A percentile compares a stretch with the other conserved stretches of the same genome.
phyloP scores from a whole-genome alignment of 768 basidiomycete species.

The Tulasnella sp. region DNA sequence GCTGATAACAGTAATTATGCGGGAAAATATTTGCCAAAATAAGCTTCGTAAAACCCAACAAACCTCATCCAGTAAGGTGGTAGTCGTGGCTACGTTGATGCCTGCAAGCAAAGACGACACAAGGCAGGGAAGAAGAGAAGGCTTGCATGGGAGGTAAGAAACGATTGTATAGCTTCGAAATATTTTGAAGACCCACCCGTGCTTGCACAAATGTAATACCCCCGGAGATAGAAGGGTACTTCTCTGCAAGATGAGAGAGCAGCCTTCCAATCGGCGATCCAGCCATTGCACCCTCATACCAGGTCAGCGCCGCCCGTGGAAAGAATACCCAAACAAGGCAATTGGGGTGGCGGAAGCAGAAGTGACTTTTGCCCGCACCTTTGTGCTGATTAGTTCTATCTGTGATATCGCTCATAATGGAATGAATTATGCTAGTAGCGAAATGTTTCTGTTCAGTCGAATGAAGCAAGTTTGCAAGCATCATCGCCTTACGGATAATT shows the following conservation, averaged over 20 bases:
- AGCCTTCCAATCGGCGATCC: constrained; percentile 47
- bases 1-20: no score
- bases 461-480: not conserved
- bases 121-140: not conserved
- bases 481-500: constrained; percentile 19
- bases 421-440: constrained; percentile 43
- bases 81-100: not conserved
- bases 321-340: not conserved
- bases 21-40: no score
- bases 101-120: not conserved
- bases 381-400: constrained; percentile 57
- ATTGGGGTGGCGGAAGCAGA: not conserved
- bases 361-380: constrained; percentile 32
- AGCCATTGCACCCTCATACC: constrained; percentile 12
- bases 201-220: not conserved
- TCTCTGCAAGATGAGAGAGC: not conserved
- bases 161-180: not conserved
- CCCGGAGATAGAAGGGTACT: not conserved
- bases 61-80: not conserved
- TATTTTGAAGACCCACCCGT: not conserved
- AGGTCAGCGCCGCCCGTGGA: constrained; percentile 7
- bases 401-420: constrained; percentile 60
- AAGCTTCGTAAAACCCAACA: not conserved
- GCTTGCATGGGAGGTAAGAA: not conserved
- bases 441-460: not conserved